Conservation (phyloP, 2,329 filamentous ascomycete genomes). For the Calonectria pteridis region DNA sequence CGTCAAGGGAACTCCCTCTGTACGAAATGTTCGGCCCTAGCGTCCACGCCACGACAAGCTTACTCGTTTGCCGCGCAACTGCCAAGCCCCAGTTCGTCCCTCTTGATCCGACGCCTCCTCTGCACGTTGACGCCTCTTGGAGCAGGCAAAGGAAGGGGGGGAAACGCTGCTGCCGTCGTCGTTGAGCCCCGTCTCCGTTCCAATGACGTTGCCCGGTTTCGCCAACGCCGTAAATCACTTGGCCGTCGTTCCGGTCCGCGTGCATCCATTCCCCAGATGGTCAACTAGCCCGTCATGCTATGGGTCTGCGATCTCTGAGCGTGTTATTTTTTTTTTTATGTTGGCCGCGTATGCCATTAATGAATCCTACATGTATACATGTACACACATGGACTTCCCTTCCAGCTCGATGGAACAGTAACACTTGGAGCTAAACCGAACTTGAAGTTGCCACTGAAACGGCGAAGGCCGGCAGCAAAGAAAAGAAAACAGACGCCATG, state of each 20-base stretch:
- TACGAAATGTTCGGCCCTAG: constrained; percentile 27
- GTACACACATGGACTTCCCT: constrained; percentile 10
- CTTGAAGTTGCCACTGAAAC: constrained; percentile 15
- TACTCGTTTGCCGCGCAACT: constrained; percentile 19
- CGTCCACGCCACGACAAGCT: constrained; percentile 31
- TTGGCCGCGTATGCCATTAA: background rate
- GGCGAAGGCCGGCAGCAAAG: background rate
- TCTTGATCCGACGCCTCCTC: constrained; percentile 24
- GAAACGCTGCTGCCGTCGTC: background rate
- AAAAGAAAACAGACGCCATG: constrained; percentile 8
- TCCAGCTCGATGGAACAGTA: constrained; percentile 7
- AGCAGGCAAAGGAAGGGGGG: background rate
- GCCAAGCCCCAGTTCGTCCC: constrained; percentile 19
- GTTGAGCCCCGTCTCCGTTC: background rate
- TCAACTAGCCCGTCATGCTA: background rate
- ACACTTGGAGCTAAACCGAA: background rate
- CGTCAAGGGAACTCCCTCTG: constrained; percentile 22
- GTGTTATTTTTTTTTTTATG: background rate
- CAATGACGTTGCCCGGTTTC: constrained; percentile 13
- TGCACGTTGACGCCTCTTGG: background rate
- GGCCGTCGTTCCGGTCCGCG: constrained; percentile 6
- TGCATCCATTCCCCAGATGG: background rate
- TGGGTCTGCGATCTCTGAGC: background rate
- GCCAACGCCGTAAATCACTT: background rate
- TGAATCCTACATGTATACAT: background rate